Percentiles rank a stretch among this genome's conserved stretches.
These are phyloP conservation scores for Zymoseptoria crescenta DNA, from an alignment of 2,329 filamentous ascomycete genomes.

Conservation along the genomic window DNA sequence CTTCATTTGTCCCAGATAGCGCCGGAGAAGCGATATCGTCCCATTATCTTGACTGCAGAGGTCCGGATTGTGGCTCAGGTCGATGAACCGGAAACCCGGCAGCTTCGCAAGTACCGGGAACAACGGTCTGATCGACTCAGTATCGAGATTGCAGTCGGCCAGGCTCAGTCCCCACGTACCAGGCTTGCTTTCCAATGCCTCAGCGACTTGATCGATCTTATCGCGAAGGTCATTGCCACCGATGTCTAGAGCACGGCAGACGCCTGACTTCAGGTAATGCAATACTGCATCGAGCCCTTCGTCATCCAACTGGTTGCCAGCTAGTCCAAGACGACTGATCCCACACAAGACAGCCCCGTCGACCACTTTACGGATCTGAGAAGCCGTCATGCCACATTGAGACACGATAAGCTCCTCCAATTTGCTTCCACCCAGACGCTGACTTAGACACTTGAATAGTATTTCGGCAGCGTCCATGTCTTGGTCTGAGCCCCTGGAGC, in stretches of 20 bases:
- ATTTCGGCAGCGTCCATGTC: constrained; percentile 53
- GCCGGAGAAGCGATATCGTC: constrained; percentile 54
- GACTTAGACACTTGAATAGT: constrained; percentile 65
- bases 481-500: constrained; percentile 22
- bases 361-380: constrained; percentile 68
- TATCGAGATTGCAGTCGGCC: constrained; percentile 73
- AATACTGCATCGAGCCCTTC: constrained; percentile 69
- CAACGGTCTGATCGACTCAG: constrained; percentile 63
- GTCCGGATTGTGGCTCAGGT: constrained; percentile 80
- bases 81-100: constrained; percentile 73
- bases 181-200: constrained; percentile 39
- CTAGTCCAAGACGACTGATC: constrained; percentile 70
- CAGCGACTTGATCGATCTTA: constrained; percentile 40
- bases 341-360: constrained; percentile 74
- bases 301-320: constrained; percentile 68
- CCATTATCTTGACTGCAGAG: constrained; percentile 50
- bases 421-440: constrained; percentile 65
- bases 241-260: constrained; percentile 81
- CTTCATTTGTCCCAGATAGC: constrained; percentile 74
- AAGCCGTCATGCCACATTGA: constrained; percentile 64
- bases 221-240: constrained; percentile 68
- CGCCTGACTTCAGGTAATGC: constrained; percentile 64
- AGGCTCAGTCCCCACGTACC: constrained; percentile 69
- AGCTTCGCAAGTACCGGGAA: constrained; percentile 66
- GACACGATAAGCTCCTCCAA: constrained; percentile 79